Evolutionary conservation across 2,329 filamentous ascomycete species (phyloP), one percentile per base, ranked within the genome.

Genomic region (Cytospora piceicola): DNA sequence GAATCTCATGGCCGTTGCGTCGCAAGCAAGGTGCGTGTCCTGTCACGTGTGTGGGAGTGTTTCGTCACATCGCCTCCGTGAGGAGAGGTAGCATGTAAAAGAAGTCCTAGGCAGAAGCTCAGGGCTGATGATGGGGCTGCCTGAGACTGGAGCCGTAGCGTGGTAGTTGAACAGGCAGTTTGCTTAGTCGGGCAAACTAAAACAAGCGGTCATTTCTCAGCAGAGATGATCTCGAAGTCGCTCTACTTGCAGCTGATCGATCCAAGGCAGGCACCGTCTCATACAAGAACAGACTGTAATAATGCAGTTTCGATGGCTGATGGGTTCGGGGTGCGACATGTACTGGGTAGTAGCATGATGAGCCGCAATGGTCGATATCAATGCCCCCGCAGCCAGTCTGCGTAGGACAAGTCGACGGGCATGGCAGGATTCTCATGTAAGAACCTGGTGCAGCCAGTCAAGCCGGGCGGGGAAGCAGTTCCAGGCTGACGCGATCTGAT

Each of bases 101-200:
- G 22, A 34, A 36, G 24, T 27, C 36, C 57, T 42, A 67, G 61
- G 57, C 58, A 61, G 53, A 60, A 53, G 30, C 27, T 20, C 49
- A 49, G 32, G 27, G 64, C 55, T 29, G 57, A 58, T 54, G 53
- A 58, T 60, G 11, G n/a, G 46, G n/a, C 9, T 49, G 62, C 53
- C 34, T 36, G 34, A 24, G 42, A 8, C 32, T 61, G 7, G 15
- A 17, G 39, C 39, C 42, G 39, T 3, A 36, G 58, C 17, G 29
- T 54, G n/a, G 36, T 34, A n/a, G 15, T 22, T 3, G 4, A 55
- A 29, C 58, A 61, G 53, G 57, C 61, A 61, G 39, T 39, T 27
- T 27, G 8, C 51, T 57, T 61, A 34, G 57, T 39, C 39, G 8
- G 36, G n/a, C 51, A 51, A 52, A 30, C 22, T 58, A 53, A 46